Percentiles rank a stretch among this genome's conserved stretches.
Conservation (phyloP, 2,329 filamentous ascomycete genomes). For the Apiospora aurea region DNA sequence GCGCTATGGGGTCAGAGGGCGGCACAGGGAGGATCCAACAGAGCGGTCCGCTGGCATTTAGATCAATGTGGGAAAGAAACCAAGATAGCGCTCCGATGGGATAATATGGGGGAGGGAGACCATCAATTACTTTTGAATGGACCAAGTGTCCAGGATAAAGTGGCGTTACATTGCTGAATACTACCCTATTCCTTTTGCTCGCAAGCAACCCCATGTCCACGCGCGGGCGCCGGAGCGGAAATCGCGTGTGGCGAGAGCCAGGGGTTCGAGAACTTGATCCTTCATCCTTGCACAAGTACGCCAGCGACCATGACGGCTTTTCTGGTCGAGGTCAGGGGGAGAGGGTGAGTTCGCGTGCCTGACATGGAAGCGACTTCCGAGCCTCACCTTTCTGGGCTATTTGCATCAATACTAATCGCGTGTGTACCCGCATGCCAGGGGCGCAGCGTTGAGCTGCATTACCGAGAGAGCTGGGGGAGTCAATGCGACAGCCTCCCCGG, state of each 20-base stretch:
- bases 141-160: background rate
- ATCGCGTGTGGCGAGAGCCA: background rate
- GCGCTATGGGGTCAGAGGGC: background rate
- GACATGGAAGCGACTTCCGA: background rate
- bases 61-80: background rate
- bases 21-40: background rate
- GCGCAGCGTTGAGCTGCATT: conserved; percentile 5
- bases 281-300: background rate
- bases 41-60: background rate
- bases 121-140: background rate
- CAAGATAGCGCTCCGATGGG: background rate
- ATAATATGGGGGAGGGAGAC: background rate
- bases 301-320: background rate
- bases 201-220: background rate
- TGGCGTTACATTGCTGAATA: background rate
- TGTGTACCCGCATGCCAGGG: conserved; percentile 2
- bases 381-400: background rate
- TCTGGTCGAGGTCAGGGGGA: background rate
- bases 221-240: background rate
- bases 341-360: background rate
- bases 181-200: background rate
- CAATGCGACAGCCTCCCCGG: background rate
- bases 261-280: background rate
- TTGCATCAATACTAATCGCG: conserved; percentile 13
- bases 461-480: background rate